These are phyloP conservation scores for Kwoniella newhampshirensis DNA, from an alignment of 768 basidiomycete species.

Conservation along the genomic window DNA sequence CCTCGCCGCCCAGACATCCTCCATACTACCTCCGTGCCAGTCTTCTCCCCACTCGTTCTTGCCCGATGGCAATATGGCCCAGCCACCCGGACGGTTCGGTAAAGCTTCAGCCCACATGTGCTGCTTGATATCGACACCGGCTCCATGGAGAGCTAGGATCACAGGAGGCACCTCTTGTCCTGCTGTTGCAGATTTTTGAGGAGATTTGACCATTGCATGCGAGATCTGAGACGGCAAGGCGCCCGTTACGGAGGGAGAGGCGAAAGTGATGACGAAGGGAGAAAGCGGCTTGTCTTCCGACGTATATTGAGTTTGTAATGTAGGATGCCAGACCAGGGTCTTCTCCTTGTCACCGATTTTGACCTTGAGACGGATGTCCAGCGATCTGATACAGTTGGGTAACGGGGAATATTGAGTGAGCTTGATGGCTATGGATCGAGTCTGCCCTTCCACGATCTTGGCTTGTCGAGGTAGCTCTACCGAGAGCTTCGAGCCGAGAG, in stretches of 20 bases:
- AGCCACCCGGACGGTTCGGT: slow-evolving; percentile 62
- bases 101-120: slow-evolving; percentile 68
- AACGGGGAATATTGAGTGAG: slow-evolving; percentile 6
- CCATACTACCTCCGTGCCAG: slow-evolving; percentile 82
- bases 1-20: slow-evolving; percentile 67
- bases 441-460: slow-evolving; percentile 16
- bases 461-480: slow-evolving; percentile 1
- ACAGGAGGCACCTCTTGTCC: slow-evolving; percentile 57
- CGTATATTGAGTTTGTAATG: slow-evolving; percentile 10
- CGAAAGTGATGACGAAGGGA: slow-evolving; percentile 37
- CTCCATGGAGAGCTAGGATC: slow-evolving; percentile 63
- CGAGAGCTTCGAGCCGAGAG: background rate
- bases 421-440: slow-evolving; percentile 18
- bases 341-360: background rate
- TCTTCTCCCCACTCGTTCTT: slow-evolving; percentile 87
- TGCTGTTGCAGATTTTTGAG: background rate
- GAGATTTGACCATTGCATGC: slow-evolving; percentile 47
- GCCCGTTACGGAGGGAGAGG: slow-evolving; percentile 14
- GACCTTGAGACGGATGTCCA: slow-evolving; percentile 9
- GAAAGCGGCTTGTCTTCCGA: background rate
- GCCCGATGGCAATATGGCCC: slow-evolving; percentile 81
- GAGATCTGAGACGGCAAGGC: slow-evolving; percentile 28
- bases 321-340: slow-evolving; percentile 15
- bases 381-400: background rate
- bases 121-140: slow-evolving; percentile 69